Evolutionary conservation across 345 rosid species (phyloP), one percentile per base, ranked within the genome.

Genomic region (Citrus hindsii): DNA sequence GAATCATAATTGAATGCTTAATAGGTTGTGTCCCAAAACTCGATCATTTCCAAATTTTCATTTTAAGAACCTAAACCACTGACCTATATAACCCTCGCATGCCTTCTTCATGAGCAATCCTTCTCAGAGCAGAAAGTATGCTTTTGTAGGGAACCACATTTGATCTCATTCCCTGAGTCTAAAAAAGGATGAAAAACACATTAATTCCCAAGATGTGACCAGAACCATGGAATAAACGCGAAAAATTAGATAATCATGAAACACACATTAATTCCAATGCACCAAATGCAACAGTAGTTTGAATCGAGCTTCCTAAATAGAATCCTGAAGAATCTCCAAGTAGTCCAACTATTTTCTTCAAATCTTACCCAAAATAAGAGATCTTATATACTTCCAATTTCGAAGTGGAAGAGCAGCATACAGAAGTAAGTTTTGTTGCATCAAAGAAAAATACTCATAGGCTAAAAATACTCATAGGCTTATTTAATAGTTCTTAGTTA

Each of bases 11-110:
- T 67, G 18, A 22, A 16, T 35, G 27, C 12, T n/a, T 35, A n/a
- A 71, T 25, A 37, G 40, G 59, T 30, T 5, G 21, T 35, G 53
- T 40, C 55, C 62, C 9, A 51, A 61, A 40, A 40, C 28, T 18
- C 8, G 7, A 37, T 7, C 9, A 48, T 32, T 24, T 32, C 68
- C 53, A 71, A 25, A 51, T n/a, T 75, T 27, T 55, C 55, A 35
- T 3, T 67, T 71, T 73, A 66, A 35, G n/a, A 21, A 70, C 33
- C 40, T 56, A 56, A 75, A 77, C 38, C 30, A 86, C 90, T 42
- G 63, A 96, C 99, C 99, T 94, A 80, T 96, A 96, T 67, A 94
- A 78, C 74, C 99, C 99, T 53, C 93, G 89, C 1, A 96, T 21
- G 71, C 98, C 98, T 90, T 96, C 99, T 85, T 96, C 98, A 42